phyloP scores from a whole-genome alignment of 208 protist genomes.

The Trypanosoma rangeli region DNA sequence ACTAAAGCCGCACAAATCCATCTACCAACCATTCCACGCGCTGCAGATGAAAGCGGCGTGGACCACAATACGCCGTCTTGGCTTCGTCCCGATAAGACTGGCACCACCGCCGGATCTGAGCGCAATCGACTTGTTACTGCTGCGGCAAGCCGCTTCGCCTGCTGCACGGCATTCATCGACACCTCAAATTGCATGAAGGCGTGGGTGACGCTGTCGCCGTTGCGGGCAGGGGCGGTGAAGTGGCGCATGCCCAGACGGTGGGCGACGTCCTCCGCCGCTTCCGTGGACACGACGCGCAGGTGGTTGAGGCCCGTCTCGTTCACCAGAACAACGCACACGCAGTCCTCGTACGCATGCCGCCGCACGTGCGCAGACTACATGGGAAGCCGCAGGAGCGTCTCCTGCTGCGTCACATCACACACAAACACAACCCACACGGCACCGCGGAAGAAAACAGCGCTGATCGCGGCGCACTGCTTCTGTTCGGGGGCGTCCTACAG shows the following conservation, averaged over 20 bases:
- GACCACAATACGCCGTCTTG: not conserved
- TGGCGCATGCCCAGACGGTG: slow-evolving; percentile 48
- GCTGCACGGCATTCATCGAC: slow-evolving; percentile 44
- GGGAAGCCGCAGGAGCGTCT: slow-evolving; percentile 37
- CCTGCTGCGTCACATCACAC: slow-evolving; percentile 46
- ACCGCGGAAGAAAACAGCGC: slow-evolving; percentile 49
- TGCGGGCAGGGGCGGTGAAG: slow-evolving; percentile 38
- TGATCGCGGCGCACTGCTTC: slow-evolving; percentile 44
- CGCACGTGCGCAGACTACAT: slow-evolving; percentile 37
- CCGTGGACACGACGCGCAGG: not conserved
- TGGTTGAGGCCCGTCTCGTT: slow-evolving; percentile 39
- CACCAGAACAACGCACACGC: slow-evolving; percentile 46
- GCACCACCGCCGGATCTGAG: not conserved
- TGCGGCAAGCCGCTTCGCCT: slow-evolving; percentile 12
- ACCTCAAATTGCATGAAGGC: slow-evolving; percentile 52
- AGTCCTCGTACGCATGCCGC: slow-evolving; percentile 37
- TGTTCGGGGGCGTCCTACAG: slow-evolving; percentile 78
- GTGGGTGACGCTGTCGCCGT: slow-evolving; percentile 37
- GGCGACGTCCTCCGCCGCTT: slow-evolving; percentile 38
- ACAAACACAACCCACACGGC: slow-evolving; percentile 45
- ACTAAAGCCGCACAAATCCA: slow-evolving; percentile 50
- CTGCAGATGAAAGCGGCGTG: not conserved
- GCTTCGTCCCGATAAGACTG: not conserved
- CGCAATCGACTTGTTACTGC: not conserved
- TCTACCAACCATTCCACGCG: slow-evolving; percentile 17